Percentiles rank a stretch among this genome's conserved stretches.
Evolutionary conservation across 2,329 filamentous ascomycete species (phyloP).

Genomic region (Verruconis gallopava): DNA sequence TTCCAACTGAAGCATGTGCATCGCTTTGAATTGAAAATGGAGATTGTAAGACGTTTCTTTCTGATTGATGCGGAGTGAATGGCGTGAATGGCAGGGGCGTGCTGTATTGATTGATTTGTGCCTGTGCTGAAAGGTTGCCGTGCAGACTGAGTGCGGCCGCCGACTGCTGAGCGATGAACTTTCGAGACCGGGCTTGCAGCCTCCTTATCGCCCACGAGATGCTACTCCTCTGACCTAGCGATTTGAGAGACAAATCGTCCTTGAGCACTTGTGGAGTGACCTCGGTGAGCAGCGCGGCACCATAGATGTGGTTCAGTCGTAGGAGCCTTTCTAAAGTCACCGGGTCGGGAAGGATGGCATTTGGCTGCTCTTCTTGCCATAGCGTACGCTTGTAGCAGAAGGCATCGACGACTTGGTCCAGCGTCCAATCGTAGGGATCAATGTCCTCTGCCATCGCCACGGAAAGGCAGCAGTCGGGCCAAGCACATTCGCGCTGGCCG

Average conservation of each 20-base stretch:
- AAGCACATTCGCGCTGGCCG: no score
- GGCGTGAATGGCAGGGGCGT: no score
- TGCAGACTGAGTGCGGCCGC: neutral
- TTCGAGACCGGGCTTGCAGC: slow-evolving; percentile 39
- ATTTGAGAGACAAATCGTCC: slow-evolving; percentile 45
- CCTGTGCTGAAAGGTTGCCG: slow-evolving; percentile 3
- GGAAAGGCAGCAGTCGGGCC: no score
- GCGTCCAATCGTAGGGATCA: slow-evolving; percentile 66
- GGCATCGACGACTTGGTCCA: slow-evolving; percentile 52
- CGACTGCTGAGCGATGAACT: slow-evolving; percentile 1
- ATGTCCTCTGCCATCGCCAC: neutral
- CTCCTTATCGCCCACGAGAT: slow-evolving; percentile 45
- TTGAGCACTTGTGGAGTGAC: slow-evolving; percentile 36
- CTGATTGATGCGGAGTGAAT: no score
- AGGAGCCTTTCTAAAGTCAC: slow-evolving; percentile 41
- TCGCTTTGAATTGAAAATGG: no score
- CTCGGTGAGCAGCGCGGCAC: slow-evolving; percentile 48
- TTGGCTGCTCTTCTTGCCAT: slow-evolving; percentile 29
- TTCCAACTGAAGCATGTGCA: no score
- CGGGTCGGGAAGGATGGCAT: slow-evolving; percentile 38
- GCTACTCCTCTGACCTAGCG: slow-evolving; percentile 44
- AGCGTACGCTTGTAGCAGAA: slow-evolving; percentile 45
- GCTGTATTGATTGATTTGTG: no score
- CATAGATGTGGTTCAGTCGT: slow-evolving; percentile 51
- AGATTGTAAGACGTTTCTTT: no score